These are phyloP conservation scores for Metschnikowia lochheadii DNA, from an alignment of 805 yeast genomes.

Conservation along the genomic window DNA sequence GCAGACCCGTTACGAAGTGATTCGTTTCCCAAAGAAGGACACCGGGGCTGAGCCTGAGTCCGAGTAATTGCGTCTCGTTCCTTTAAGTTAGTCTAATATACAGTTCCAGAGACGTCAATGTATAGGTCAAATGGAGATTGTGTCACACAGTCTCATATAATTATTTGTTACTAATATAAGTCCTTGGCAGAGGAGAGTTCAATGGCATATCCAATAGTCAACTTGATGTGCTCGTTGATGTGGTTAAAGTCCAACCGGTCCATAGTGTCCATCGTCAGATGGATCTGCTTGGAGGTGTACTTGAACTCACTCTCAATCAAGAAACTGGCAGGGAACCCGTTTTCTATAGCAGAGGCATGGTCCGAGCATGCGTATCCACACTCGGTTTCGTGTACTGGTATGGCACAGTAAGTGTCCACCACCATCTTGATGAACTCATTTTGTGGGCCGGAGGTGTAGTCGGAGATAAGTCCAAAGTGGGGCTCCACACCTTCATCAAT, in stretches of 20 bases:
- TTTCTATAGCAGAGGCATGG: constrained; percentile 78
- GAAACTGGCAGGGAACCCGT: constrained; percentile 82
- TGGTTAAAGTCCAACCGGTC: constrained; percentile 77
- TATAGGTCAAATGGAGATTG: too few relatives aligned
- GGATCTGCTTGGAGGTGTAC: constrained; percentile 65
- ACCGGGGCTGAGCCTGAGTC: constrained; percentile 15
- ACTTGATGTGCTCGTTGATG: constrained; percentile 73
- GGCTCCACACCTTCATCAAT: constrained; percentile 50
- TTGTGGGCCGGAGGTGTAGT: constrained; percentile 54
- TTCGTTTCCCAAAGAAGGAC: constrained; percentile 35
- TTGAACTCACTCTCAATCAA: constrained; percentile 74
- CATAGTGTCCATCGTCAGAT: constrained; percentile 72
- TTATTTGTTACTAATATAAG: constrained; percentile 9
- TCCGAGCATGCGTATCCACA: constrained; percentile 96
- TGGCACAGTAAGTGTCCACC: constrained; percentile 57
- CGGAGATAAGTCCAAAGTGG: constrained; percentile 76
- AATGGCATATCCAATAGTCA: constrained; percentile 66
- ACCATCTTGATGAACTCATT: constrained; percentile 60
- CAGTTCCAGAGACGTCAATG: too few relatives aligned
- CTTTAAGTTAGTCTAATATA: too few relatives aligned
- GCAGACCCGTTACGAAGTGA: constrained; percentile 35
- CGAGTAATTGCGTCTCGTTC: background rate
- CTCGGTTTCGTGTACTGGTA: constrained; percentile 66
- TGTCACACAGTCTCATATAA: too few relatives aligned
- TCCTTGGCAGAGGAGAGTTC: constrained; percentile 46